Base-by-base conservation (phyloP, 805 yeast species). In the Candida ascalaphidarum region DNA sequence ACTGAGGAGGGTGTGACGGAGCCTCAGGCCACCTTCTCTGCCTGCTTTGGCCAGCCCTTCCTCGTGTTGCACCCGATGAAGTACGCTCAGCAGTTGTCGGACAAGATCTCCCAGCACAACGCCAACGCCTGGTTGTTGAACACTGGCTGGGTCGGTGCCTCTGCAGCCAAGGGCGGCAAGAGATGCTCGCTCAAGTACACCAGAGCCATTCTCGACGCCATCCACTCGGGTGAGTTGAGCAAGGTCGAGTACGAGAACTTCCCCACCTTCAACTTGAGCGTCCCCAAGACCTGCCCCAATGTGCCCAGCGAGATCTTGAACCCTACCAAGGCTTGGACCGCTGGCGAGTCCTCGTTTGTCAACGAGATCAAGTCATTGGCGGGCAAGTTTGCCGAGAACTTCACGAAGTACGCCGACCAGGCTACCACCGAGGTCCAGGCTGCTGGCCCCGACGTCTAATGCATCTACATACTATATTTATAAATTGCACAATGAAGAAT, bases 11-110 rank as follows among this genome's bases (percentile, higher is more conserved):
- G 98, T 62, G 84, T 89, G 42, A 88, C 96, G 38, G 96, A 89
- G 67, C 97, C 98, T 37, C 86, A 83, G 61, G 95, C 96, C 32
- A 85, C 96, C 12, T 89, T 89, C 76, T 83, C 95, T 37, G 95
- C 98, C 30, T 89, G 98, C 70, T 89, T 88, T 59, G 98, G 97
- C 54, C 97, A 89, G 70, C 98, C 98, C 40, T 89, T 89, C 81
- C 71, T 89, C 64, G 96, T 89, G 20, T 70, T 89, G 59, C 98
- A 89, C 64, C 98, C 98, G 59, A 89, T 89, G 88, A 81, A 79
- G 61, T 89, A 89, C 61, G 97, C 97, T 25, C 83, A 84, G 61
- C 95, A 89, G 77, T 74, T 89, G 50, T 79, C 95, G 31, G 89
- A 84, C 58, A 89, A 88, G 74, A 92, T 89, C 71, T 61, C 81